These are phyloP conservation scores for Colletotrichum sp. DNA, from an alignment of 2,329 filamentous ascomycete genomes.

Conservation along the genomic window DNA sequence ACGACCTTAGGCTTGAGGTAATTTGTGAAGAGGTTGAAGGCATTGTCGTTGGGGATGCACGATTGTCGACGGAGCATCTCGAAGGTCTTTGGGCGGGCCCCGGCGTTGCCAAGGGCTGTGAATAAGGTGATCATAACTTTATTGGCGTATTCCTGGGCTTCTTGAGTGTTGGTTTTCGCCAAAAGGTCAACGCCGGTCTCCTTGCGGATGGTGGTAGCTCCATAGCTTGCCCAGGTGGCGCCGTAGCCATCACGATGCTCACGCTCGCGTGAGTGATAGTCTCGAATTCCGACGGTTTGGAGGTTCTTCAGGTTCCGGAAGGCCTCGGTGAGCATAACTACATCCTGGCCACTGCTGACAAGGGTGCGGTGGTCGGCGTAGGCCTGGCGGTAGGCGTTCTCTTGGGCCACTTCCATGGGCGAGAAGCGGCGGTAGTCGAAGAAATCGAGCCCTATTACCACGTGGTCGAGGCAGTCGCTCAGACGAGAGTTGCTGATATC, in stretches of 20 bases:
- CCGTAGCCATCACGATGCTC: conserved; percentile 47
- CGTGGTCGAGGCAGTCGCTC: conserved; percentile 41
- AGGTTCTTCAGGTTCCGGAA: conserved; percentile 61
- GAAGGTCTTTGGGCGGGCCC: conserved; percentile 43
- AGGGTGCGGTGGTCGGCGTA: conserved; percentile 33
- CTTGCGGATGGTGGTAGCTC: conserved; percentile 41
- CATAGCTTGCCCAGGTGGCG: conserved; percentile 60
- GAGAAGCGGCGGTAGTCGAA: conserved; percentile 21
- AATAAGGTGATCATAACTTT: conserved; percentile 46
- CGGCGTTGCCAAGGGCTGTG: conserved; percentile 45
- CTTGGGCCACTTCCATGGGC: conserved; percentile 10
- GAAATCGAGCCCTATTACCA: conserved; percentile 54
- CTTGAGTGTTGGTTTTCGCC: not conserved
- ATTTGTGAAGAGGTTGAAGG: conserved; percentile 50
- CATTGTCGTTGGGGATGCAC: conserved; percentile 38
- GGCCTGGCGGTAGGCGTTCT: conserved; percentile 20
- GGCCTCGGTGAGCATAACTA: conserved; percentile 60
- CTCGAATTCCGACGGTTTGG: conserved; percentile 61
- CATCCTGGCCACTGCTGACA: conserved; percentile 49
- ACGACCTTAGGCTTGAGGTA: conserved; percentile 39
- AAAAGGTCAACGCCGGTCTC: conserved; percentile 36
- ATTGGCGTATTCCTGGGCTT: conserved; percentile 27
- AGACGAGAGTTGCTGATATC: conserved; percentile 56
- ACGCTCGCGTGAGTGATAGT: conserved; percentile 58
- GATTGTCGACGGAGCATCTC: conserved; percentile 49